Base-by-base conservation (phyloP, 2,329 filamentous ascomycete genomes). In the Neopestalotiopsis clavispora region DNA sequence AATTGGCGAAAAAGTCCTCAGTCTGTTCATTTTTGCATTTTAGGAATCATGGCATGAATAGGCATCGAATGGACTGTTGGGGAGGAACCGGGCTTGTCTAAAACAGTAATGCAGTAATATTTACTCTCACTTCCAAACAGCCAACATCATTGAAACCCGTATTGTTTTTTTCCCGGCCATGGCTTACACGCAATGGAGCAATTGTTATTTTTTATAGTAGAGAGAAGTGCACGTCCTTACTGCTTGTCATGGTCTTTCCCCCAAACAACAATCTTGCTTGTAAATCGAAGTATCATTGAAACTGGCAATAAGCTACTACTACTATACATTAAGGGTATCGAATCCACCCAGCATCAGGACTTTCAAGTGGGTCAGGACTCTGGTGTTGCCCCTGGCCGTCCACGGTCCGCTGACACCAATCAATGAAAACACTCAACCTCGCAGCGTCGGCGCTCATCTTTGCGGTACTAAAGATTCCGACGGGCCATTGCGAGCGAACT, bases 401-500 rank as follows among this genome's bases (percentile, higher is more conserved):
- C 17, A 67, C 13, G 14, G 64, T 38, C 6, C 62, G 57, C 62
- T 74, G 65, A 67, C 67, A 71, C 70, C 72, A 73, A 23, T 56
- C 61, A 20, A 73, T 58, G 49, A 74, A 75, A 9, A 70, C 61
- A n/a, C 70, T 52, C 4, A 75, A 70, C 40, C 70, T 70, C n/a
- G 67, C 52, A 63, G 71, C 40, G 10, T 67, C 65, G 2, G 58
- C 68, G 17, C 67, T 70, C 12, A 68, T 65, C 34, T 73, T 68
- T 30, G 71, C 66, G 60, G 67, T 68, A 23, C 66, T 74, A 62
- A 74, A 75, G 38, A 68, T 32, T 4, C 74, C 74, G 56, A 75
- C 67, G 2, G 75, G 75, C 75, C 74, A 75, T n/a, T 38, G 56
- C 14, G 74, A 75, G 14, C 73, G 71, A 23, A 75, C 68, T 40